Evolutionary conservation across 1,284 basidiomycete genomes (phyloP).

Genomic region (Cutaneotrichosporon sp.): DNA sequence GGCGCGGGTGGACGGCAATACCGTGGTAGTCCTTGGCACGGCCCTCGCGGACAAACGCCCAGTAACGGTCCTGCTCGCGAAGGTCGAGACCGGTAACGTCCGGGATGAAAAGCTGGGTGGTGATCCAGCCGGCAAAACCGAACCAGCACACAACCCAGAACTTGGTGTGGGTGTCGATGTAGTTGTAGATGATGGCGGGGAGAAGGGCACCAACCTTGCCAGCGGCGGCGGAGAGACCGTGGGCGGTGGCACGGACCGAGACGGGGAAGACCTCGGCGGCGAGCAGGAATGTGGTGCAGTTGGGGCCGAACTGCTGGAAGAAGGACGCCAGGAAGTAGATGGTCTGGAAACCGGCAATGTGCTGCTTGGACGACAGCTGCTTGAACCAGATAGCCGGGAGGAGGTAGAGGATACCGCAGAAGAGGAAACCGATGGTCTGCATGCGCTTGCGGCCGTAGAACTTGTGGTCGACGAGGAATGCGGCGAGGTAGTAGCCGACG

Average conservation of each 20-base stretch:
- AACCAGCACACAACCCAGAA: conserved; percentile 56
- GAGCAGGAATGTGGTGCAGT: conserved; percentile 50
- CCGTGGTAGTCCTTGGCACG: conserved; percentile 53
- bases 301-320: conserved; percentile 55
- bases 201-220: conserved; percentile 53
- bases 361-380: conserved; percentile 38
- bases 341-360: conserved; percentile 50
- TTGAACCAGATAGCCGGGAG: conserved; percentile 45
- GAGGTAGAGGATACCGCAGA: conserved; percentile 51
- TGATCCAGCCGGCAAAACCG: conserved; percentile 50
- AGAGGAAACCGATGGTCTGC: conserved; percentile 53
- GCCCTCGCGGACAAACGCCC: conserved; percentile 53
- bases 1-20: conserved; percentile 54
- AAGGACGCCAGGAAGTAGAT: conserved; percentile 54
- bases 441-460: conserved; percentile 49
- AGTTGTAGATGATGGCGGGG: conserved; percentile 49
- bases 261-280: conserved; percentile 54
- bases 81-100: conserved; percentile 56
- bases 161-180: conserved; percentile 46
- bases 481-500: conserved; percentile 54
- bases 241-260: conserved; percentile 51
- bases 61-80: conserved; percentile 56
- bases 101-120: conserved; percentile 51
- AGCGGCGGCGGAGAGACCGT: conserved; percentile 50
- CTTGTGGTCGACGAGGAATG: conserved; percentile 56